These are phyloP conservation scores for Croton laevigatus DNA, from an alignment of 441 rosid genomes.

Conservation along the genomic window DNA sequence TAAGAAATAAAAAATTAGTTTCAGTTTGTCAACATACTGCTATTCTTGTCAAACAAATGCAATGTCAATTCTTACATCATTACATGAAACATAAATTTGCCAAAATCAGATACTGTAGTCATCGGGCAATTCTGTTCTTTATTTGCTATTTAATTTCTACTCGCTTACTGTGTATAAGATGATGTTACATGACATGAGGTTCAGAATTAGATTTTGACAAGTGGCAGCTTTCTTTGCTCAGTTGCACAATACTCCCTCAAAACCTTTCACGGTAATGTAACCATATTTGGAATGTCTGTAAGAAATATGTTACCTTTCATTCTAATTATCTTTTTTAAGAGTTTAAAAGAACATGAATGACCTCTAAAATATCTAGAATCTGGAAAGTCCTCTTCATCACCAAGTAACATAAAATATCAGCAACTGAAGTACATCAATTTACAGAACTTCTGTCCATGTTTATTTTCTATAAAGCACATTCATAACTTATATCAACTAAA, in stretches of 20 bases:
- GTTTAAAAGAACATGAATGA: too few species aligned
- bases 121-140: background rate
- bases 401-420: conserved; percentile 2
- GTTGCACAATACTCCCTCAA: too few species aligned
- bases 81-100: background rate
- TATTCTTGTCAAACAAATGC: background rate
- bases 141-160: background rate
- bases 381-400: too few species aligned
- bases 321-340: too few species aligned
- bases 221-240: background rate
- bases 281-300: background rate
- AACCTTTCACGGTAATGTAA: background rate
- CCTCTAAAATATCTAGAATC: background rate
- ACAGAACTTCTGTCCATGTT: background rate
- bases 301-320: background rate
- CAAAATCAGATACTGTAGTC: background rate
- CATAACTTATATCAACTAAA: background rate
- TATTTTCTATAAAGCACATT: background rate
- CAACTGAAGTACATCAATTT: background rate
- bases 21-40: background rate
- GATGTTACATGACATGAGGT: background rate
- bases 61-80: background rate
- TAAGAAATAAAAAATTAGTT: background rate
- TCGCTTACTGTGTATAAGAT: background rate
- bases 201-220: background rate